phyloP scores from a whole-genome alignment of 2,329 filamentous ascomycete species.

The Arthrobotrys entomopaga region DNA sequence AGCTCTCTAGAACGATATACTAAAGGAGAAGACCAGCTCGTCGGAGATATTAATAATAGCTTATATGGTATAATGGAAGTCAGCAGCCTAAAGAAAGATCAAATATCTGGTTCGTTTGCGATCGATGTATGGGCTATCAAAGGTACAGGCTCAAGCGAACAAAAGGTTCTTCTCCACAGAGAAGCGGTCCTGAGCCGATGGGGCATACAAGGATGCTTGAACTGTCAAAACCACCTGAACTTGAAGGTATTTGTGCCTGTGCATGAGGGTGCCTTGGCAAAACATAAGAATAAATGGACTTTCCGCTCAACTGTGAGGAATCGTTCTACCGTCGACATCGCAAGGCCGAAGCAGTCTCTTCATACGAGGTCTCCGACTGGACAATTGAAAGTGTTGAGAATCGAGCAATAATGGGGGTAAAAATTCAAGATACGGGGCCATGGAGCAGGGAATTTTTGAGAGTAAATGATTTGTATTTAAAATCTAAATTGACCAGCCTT shows the following conservation, averaged over 20 bases:
- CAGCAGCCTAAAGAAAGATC: slow-evolving; percentile 56
- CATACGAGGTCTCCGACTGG: not conserved
- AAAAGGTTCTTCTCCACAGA: slow-evolving; percentile 29
- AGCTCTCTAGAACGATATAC: slow-evolving; percentile 18
- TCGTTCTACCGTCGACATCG: slow-evolving; percentile 2
- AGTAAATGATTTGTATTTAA: too few species aligned
- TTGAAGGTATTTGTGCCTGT: slow-evolving; percentile 51
- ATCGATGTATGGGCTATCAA: slow-evolving; percentile 50
- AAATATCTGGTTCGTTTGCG: slow-evolving; percentile 58
- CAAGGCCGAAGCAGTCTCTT: slow-evolving; percentile 7
- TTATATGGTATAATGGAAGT: slow-evolving; percentile 29
- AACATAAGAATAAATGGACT: slow-evolving; percentile 14
- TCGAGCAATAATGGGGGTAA: not conserved
- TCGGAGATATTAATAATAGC: not conserved
- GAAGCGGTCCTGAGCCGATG: slow-evolving; percentile 58
- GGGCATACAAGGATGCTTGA: slow-evolving; percentile 57
- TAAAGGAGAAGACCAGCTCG: not conserved
- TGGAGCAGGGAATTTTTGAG: too few species aligned
- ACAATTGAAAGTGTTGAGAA: slow-evolving; percentile 1
- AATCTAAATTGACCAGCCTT: too few species aligned
- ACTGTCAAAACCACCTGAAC: slow-evolving; percentile 58
- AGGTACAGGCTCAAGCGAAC: not conserved
- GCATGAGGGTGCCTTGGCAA: slow-evolving; percentile 9
- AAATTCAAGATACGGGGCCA: not conserved
- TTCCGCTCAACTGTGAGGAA: slow-evolving; percentile 13